Evolutionary conservation across 2,329 filamentous ascomycete species (phyloP), one percentile per base, ranked within the genome.

Genomic region (Knoxdaviesia proteae): DNA sequence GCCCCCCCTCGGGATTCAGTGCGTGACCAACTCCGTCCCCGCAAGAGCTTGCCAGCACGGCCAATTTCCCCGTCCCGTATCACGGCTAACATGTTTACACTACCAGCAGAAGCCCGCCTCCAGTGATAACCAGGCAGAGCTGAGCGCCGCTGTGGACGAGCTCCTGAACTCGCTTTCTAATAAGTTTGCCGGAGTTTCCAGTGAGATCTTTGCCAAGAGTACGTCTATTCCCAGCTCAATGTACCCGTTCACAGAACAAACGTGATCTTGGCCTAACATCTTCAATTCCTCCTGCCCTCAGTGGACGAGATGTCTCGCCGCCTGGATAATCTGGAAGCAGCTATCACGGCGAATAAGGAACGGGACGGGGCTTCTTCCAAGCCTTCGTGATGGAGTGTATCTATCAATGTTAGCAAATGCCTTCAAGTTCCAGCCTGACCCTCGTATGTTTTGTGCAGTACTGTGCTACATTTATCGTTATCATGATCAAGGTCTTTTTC

Each of bases 251-350:
- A 20, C 20, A 20, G 20, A 20, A 20, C 20, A 36, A 36, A 9
- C 11, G 34, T 36, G 8, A 9, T 9, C 34, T 3, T 9, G 9
- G 34, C 9, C 9, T 9, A 36, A 36, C 9, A 36, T 9, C 8
- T 9, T 36, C 11, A 36, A 36, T 9, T 36, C 34, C 11, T 9
- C 3, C 11, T 37, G 5, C 32, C n/a, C 42, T 38, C 47, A 94
- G 86, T 94, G 81, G 87, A 94, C 54, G 86, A 94, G 48, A 94
- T 94, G 86, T 81, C 83, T 9, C 70, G 80, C 47, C 74, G 87
- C 31, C 63, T 94, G 29, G 87, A 94, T 55, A 84, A 77, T 45
- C 68, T 94, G 7, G 87, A 92, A 57, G 67, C 79, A 30, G 77
- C 78, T 9, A 65, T 92, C 38, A 67, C 73, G 51, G 68, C 71